Evolutionary conservation across 2,329 filamentous ascomycete genomes (phyloP).

Genomic region (Fusarium sp.): DNA sequence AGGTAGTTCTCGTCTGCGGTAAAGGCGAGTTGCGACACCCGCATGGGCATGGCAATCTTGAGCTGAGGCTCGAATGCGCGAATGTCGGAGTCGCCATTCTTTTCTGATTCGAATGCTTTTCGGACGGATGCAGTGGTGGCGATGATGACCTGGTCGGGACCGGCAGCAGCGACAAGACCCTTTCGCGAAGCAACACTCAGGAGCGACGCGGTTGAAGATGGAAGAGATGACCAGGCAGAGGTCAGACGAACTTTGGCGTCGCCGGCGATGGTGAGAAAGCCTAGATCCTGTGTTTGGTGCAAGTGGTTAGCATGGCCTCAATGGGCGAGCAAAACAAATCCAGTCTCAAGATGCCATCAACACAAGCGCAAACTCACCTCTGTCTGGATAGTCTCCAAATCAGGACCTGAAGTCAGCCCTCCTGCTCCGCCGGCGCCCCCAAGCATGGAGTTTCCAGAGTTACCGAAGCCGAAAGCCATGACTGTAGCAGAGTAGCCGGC

Average conservation of each 20-base stretch:
- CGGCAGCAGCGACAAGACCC: slow-evolving; percentile 87
- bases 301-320: slow-evolving; percentile 35
- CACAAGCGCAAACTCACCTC: slow-evolving; percentile 67
- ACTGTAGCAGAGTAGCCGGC: slow-evolving; percentile 53
- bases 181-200: slow-evolving; percentile 83
- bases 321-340: slow-evolving; percentile 19
- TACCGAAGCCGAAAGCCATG: slow-evolving; percentile 76
- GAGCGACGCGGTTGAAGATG: slow-evolving; percentile 82
- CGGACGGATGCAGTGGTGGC: slow-evolving; percentile 82
- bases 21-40: slow-evolving; percentile 90
- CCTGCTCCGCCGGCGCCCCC: slow-evolving; percentile 54
- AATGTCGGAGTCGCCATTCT: slow-evolving; percentile 71
- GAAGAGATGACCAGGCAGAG: slow-evolving; percentile 80
- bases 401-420: slow-evolving; percentile 63
- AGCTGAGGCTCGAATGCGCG: slow-evolving; percentile 79
- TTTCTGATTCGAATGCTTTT: slow-evolving; percentile 74
- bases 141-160: slow-evolving; percentile 82
- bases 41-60: slow-evolving; percentile 76
- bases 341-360: slow-evolving; percentile 15
- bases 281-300: slow-evolving; percentile 67
- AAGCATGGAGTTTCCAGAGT: slow-evolving; percentile 57
- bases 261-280: slow-evolving; percentile 83
- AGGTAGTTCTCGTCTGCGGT: slow-evolving; percentile 89
- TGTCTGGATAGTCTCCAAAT: slow-evolving; percentile 83
- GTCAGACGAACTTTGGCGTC: slow-evolving; percentile 87